phyloP scores from a whole-genome alignment of 2,329 filamentous ascomycete species.

The Clonostachys sp. region DNA sequence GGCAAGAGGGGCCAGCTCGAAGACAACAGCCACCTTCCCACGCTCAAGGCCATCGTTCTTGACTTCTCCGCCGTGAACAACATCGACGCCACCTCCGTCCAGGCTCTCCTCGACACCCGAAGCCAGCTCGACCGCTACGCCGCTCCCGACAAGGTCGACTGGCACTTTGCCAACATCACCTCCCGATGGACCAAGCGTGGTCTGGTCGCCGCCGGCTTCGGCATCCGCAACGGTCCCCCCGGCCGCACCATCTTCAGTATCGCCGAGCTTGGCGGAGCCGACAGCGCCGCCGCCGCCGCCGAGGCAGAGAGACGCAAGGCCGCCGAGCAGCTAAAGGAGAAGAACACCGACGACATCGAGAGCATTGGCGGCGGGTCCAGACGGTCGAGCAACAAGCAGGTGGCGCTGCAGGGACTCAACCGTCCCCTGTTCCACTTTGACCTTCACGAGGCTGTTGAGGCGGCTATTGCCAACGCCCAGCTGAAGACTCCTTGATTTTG shows the following conservation, averaged over 20 bases:
- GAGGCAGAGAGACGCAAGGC: slow-evolving; percentile 40
- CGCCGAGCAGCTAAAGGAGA: slow-evolving; percentile 47
- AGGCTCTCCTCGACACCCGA: slow-evolving; percentile 48
- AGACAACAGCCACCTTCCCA: slow-evolving; percentile 30
- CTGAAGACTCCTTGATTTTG: slow-evolving; percentile 6
- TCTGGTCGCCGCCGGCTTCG: slow-evolving; percentile 48
- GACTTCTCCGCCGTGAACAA: slow-evolving; percentile 52
- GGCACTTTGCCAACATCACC: slow-evolving; percentile 47
- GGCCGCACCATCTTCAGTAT: slow-evolving; percentile 77
- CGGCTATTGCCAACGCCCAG: slow-evolving; percentile 29
- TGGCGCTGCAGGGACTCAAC: slow-evolving; percentile 39
- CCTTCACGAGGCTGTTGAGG: slow-evolving; percentile 41
- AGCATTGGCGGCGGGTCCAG: neutral
- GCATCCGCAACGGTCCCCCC: slow-evolving; percentile 18
- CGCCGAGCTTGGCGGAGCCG: slow-evolving; percentile 71
- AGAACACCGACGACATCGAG: slow-evolving; percentile 18
- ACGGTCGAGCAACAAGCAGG: slow-evolving; percentile 33
- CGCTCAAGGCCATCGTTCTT: slow-evolving; percentile 49
- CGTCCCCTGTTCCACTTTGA: slow-evolving; percentile 49
- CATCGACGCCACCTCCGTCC: slow-evolving; percentile 50
- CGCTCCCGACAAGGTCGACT: slow-evolving; percentile 35
- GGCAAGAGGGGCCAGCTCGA: slow-evolving; percentile 27
- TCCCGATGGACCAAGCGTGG: slow-evolving; percentile 55
- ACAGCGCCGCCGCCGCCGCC: slow-evolving; percentile 40
- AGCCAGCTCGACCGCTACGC: slow-evolving; percentile 48